Evolutionary conservation across 768 basidiomycete species (phyloP), one percentile per base, ranked within the genome.

Genomic region (Xerocomellus dryophilus): DNA sequence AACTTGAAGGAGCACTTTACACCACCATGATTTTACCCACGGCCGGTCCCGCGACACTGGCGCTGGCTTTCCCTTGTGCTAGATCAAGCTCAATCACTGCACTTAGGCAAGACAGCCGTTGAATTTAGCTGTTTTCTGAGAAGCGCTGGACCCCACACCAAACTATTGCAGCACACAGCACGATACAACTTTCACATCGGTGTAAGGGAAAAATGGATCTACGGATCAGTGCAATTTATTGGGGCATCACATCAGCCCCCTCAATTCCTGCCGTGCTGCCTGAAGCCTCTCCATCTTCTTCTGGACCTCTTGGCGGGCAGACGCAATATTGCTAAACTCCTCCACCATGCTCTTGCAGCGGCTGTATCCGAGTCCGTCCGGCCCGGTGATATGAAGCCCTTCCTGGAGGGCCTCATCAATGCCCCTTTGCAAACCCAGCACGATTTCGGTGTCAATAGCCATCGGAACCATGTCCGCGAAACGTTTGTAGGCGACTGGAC

Each of bases 231-330:
- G 3, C 27, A 27, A 29, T 29, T 34, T 35, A 35, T 35, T 10
- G 9, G 29, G 29, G 29, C 34, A 35, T 47, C 35, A 48, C 50
- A 56, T 51, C 14, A 63, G 29, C 46, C 47, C 21, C 41, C 39
- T 56, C 47, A 69, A 47, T 66, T 83, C 76, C 18, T 59, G 61
- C 43, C 72, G 71, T 1, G 80, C 82, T 9, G 63, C 70, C 20
- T 70, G 61, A 52, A 85, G 61, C 43, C 82, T 70, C 52, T 81
- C 78, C 54, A 77, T 61, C 61, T 78, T 81, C 67, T 80, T 81
- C 61, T 61, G 44, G 46, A 85, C 56, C 35, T 81, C 82, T 43
- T 74, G 73, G 7, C 85, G 69, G 31, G 67, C 70, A 14, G 71
- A 71, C 0, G 79, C 71, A n/a, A 82, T 59, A 14, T 71, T 65